Evolutionary conservation across 2,329 filamentous ascomycete species (phyloP), one percentile per base, ranked within the genome.

Genomic region (Neurospora sp.): DNA sequence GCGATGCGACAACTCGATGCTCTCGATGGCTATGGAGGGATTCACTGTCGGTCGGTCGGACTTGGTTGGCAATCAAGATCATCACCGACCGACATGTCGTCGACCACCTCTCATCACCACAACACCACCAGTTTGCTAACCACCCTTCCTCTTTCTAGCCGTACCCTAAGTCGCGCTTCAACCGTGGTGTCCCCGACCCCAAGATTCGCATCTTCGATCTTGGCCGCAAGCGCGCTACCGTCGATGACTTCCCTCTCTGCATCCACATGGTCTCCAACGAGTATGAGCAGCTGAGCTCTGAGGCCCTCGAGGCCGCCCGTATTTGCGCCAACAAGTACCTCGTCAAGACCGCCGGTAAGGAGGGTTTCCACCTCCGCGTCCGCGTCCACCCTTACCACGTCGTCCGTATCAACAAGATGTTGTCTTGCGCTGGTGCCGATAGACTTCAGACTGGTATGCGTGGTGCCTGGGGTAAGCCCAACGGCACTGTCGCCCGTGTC

Each of bases 321-420:
- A 99, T 99, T 83, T 98, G 95, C 89, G 94, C 94, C 91, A 99
- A 99, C 93, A 98, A 98, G 93, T 96, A 91, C 86, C 83, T 91
- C 76, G 88, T 90, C 84, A 91, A 91, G 87, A 83, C 84, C 78
- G 83, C 85, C 78, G 89, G 89, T 83, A 91, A 91, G 87, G 89
- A 91, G 80, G 83, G 84, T 81, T 91, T 91, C 88, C 89, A 91
- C 82, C 84, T 91, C 77, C 89, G 89, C 79, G 87, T 91, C 81
- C 89, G 96, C 82, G 94, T 93, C 81, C 96, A 99, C 90, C 96
- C 96, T 77, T 99, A 93, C 93, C 96, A 99, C 89, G 96, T 99
- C 86, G 92, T 99, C 89, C 96, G 96, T 86, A 99, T 99, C 94
- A 99, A 99, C 93, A 99, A 99, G 92, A 99, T 99, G 96, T 95